A percentile compares a stretch with the other conserved stretches of the same genome.
Evolutionary conservation across 495 filamentous ascomycete genomes (phyloP).

Genomic region (Hypoxylon fuscum): DNA sequence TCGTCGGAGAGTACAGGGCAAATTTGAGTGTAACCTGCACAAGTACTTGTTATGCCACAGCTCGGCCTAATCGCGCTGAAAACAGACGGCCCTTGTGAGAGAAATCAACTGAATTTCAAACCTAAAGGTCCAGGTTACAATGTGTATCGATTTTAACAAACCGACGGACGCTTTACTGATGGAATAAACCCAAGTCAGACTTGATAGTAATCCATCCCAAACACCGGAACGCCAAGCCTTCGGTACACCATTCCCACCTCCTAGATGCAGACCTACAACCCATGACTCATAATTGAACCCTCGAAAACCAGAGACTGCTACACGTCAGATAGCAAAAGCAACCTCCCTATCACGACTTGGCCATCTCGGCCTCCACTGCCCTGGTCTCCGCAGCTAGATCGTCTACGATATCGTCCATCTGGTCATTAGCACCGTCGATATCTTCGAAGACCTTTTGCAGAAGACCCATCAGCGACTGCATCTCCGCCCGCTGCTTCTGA

Average conservation of each 20-base stretch:
- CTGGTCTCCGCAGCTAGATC: slow-evolving; percentile 58
- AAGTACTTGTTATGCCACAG: too few species aligned
- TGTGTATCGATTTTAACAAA: too few species aligned
- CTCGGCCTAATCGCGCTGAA: too few species aligned
- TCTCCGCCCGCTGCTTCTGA: slow-evolving; percentile 74
- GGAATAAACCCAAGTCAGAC: too few species aligned
- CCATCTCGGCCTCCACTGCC: slow-evolving; percentile 57
- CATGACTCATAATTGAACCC: slow-evolving; percentile 8
- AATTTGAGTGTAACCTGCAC: too few species aligned
- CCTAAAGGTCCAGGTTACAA: too few species aligned
- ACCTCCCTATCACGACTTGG: slow-evolving; percentile 3
- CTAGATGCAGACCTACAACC: neutral
- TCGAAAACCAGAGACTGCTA: neutral
- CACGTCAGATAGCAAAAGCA: neutral
- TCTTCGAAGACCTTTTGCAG: slow-evolving; percentile 75
- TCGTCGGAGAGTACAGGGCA: too few species aligned
- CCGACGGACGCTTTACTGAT: too few species aligned
- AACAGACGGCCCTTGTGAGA: too few species aligned
- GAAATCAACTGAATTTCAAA: too few species aligned
- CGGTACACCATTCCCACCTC: slow-evolving; percentile 8
- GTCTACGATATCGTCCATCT: slow-evolving; percentile 56
- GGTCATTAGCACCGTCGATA: slow-evolving; percentile 69
- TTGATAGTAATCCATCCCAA: too few species aligned
- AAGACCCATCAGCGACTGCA: slow-evolving; percentile 69
- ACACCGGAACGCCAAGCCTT: slow-evolving; percentile 23